Percentiles rank a stretch among this genome's conserved stretches.
Evolutionary conservation across 2,329 filamentous ascomycete genomes (phyloP).

Genomic region (Leptoxyphium fumago): DNA sequence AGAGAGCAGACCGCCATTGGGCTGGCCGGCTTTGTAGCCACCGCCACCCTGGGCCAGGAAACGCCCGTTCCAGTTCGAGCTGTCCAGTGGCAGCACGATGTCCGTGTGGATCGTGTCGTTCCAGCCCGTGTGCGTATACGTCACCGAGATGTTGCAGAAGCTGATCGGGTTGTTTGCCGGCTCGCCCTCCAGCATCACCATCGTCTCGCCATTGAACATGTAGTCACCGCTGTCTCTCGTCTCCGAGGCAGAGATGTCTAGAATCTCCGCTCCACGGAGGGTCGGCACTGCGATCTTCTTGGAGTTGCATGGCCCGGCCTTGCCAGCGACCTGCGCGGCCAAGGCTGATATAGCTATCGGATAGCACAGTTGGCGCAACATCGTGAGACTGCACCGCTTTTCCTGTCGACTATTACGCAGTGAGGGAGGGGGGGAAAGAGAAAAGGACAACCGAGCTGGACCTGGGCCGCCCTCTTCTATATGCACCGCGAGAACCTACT

Average conservation of each 20-base stretch:
- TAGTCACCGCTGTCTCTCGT: neutral
- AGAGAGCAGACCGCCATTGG: neutral
- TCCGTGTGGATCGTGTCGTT: constrained; percentile 20
- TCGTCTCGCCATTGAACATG: neutral
- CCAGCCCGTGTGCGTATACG: constrained; percentile 23
- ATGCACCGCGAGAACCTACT: too few relatives aligned
- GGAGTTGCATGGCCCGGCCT: neutral
- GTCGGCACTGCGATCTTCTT: neutral
- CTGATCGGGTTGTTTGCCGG: constrained; percentile 1
- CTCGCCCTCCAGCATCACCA: neutral
- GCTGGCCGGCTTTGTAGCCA: constrained; percentile 15
- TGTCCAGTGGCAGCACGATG: constrained; percentile 18
- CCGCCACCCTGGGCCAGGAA: constrained; percentile 27
- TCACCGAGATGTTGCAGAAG: constrained; percentile 25
- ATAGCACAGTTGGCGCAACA: neutral
- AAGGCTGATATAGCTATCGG: neutral
- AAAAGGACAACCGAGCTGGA: too few relatives aligned
- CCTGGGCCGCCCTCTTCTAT: too few relatives aligned
- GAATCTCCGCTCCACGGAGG: neutral
- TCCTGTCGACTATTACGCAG: too few relatives aligned
- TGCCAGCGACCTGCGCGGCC: neutral
- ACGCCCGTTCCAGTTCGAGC: constrained; percentile 18
- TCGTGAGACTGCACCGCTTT: neutral
- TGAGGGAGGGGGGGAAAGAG: too few relatives aligned
- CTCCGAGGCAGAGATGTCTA: neutral